Evolutionary conservation across 2,329 filamentous ascomycete species (phyloP), one percentile per base, ranked within the genome.

Genomic region (Lizonia empirigonia): DNA sequence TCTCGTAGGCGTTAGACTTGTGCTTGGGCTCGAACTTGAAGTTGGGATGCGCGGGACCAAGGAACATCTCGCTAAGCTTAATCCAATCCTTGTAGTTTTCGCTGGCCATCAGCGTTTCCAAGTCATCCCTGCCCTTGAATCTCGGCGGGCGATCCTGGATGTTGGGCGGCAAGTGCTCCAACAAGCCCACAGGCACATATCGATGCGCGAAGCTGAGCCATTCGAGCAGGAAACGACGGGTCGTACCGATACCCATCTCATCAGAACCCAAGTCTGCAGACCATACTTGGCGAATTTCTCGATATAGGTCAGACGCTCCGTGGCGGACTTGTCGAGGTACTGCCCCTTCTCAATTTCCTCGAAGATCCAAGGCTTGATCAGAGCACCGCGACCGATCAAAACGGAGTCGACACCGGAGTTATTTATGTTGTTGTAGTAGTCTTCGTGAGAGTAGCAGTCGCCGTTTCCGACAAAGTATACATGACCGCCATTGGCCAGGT

Each of bases 21-120:
- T 99, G 94, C 80, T 99, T 99, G 3, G 94, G 94, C 76, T 93
- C 86, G 76, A 97, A 99, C 60, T 88, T 87, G 81, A 97, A 99
- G 64, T 90, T 88, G 30, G 89, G 86, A 62, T 96, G 90, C 6
- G 91, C 89, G 36, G 91, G 91, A 7, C 94, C 94, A 15, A 99
- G 82, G 79, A 95, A 99, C 91, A 99, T 97, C 72, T 99, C 94
- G 73, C 93, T 95, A 67, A 99, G 95, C 79, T 96, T 97, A 73
- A 99, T 91, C 94, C 94, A 99, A 74, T 99, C 94, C 77, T 88
- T 89, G 77, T 96, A 97, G 75, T 97, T 91, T 58, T 85, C 84
- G 75, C 91, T 97, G 12, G 87, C 87, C 76, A 99, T 81, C 59
- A 99, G 77, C n/a, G 90, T 96, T 82, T 99, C 94, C 69, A 99